Conservation (phyloP, 106 monocot genomes). For the Dioscorea zingiberensis region DNA sequence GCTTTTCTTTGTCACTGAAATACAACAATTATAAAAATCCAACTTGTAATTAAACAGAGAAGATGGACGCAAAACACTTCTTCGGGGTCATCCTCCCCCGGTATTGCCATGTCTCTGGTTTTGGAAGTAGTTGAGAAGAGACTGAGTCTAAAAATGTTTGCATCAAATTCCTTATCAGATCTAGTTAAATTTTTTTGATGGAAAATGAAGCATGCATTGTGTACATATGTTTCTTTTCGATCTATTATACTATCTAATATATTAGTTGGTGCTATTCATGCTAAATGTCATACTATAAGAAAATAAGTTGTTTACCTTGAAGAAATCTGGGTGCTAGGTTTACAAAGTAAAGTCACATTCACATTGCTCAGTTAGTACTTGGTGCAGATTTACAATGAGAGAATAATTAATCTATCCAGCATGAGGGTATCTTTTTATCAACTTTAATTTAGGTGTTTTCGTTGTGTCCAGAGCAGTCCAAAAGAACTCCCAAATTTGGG, state of each 20-base stretch:
- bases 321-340: too few species aligned
- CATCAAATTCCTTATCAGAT: background rate
- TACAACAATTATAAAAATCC: constrained; percentile 1
- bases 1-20: background rate
- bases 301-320: too few species aligned
- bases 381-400: too few species aligned
- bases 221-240: too few species aligned
- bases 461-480: too few species aligned
- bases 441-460: too few species aligned
- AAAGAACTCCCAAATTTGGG: too few species aligned
- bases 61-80: background rate
- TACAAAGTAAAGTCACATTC: background rate
- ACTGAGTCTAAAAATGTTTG: constrained; percentile 54
- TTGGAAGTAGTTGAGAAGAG: constrained; percentile 75
- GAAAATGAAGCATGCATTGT: too few species aligned
- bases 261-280: background rate
- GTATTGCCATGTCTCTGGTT: too few species aligned
- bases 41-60: constrained; percentile 24
- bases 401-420: too few species aligned
- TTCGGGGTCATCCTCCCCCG: constrained; percentile 39
- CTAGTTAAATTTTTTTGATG: background rate
- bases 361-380: background rate
- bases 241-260: background rate
- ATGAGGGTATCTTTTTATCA: too few species aligned
- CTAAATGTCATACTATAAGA: too few species aligned